Evolutionary conservation across 2,329 filamentous ascomycete genomes (phyloP), one percentile per base, ranked within the genome.

Genomic region (Colletotrichum shisoi): DNA sequence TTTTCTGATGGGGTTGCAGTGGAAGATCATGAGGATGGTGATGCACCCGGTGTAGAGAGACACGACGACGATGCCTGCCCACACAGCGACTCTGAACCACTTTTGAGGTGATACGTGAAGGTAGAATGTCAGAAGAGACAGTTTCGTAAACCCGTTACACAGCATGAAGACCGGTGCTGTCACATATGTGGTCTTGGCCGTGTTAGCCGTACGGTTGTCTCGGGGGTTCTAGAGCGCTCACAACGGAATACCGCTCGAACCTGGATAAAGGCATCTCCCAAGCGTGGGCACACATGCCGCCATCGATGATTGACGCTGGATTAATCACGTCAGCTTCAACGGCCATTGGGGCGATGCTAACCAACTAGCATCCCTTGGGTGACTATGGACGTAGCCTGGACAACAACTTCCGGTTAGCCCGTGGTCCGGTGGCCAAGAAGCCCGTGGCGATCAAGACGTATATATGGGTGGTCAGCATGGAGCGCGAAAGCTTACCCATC

Each of bases 101-200:
- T 48, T 71, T 19, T 76, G 75, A 0, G 78, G 78, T 1, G 77
- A 78, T 1, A 81, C 70, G 11, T 74, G 74, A 13, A 76, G 71
- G 58, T 80, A 80, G 49, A 81, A 78, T 5, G 78, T 71, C 4
- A 80, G 73, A 4, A 81, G 75, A 0, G 78, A 75, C 3, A 80
- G 27, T 53, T 81, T 81, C 13, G 77, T 75, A 19, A 78, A 73
- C 2, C 74, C 75, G 13, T 74, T 75, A 42, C 76, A 75, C 17
- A 76, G 63, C n/a, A 77, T 73, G 60, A 77, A 80, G 27, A 79
- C 68, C 7, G 71, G 71, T 0, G 72, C 69, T 0, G 72, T 64
- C 5, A 76, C 62, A 34, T 75, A 75, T 3, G 56, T 62, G 21
- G 54, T 57, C 70, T 71, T 21, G 27, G n/a, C 4, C 13, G 7